Base-by-base conservation (phyloP, 2,329 filamentous ascomycete species). In the Fusarium domesticum region DNA sequence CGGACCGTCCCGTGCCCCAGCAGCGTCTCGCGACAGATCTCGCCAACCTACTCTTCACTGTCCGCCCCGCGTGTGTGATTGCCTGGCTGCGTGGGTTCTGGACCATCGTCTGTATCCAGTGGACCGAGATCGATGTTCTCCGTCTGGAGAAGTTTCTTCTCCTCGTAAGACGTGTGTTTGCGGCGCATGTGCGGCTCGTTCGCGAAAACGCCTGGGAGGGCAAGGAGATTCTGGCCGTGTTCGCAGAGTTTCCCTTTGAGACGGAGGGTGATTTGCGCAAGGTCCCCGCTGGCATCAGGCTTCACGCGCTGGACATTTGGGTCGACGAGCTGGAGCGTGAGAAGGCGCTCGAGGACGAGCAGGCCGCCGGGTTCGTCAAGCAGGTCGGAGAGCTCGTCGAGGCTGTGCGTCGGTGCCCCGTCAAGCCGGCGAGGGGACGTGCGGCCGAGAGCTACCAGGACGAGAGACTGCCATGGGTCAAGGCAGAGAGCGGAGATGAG, bases 111-210 rank as follows among this genome's bases (percentile, higher is more conserved):
- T 73, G 78, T 36, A 69, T 77, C 35, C 82, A 89, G 67, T 90
- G 85, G 80, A 81, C 83, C 71, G 80, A 79, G 19, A 83, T 90
- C 49, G 87, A 90, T 64, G 81, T 85, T 7, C 69, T 87, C 53
- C 80, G 89, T 33, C 84, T 97, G 73, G 90, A 98, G 70, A 98
- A 98, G 73, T 97, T 95, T 62, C 72, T 98, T 44, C 77, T 91
- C 56, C 76, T 97, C 15, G 85, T 95, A 45, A 79, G 93, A 40
- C 80, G 87, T 53, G 88, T 89, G 57, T 71, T 96, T 12, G 81
- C 78, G 30, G 83, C 85, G n/a, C 81, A 83, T 8, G 82, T 95
- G 50, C 67, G 54, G 47, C 75, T 72, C 61, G 59, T 54, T 18
- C 35, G 50, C 37, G 42, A 74, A 68, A 66, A 58, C 15, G 55